Evolutionary conservation across 305 asterid species (phyloP).

Genomic region (Fraxinus ornus): DNA sequence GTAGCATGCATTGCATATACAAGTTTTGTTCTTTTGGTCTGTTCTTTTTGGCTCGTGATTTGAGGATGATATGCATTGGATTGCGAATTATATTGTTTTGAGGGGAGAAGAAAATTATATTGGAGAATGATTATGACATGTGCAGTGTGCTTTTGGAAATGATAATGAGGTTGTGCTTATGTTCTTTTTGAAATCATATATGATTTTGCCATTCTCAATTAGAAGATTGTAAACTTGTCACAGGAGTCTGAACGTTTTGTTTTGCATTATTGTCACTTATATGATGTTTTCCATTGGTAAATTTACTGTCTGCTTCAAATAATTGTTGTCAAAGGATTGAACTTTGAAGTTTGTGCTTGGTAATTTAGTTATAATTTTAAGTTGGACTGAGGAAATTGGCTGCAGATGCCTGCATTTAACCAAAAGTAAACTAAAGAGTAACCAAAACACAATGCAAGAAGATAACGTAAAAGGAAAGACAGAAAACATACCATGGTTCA

Average conservation of each 20-base stretch:
- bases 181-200: not conserved
- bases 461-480: not conserved
- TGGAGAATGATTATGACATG: not conserved
- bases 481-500: not conserved
- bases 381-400: not conserved
- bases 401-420: not conserved
- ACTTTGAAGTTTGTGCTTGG: not conserved
- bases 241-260: not conserved
- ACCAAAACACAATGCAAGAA: not conserved
- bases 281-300: not conserved
- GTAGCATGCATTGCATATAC: not conserved
- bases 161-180: not conserved
- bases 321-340: not conserved
- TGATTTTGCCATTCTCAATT: not conserved
- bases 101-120: not conserved
- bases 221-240: not conserved
- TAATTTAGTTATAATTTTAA: not conserved
- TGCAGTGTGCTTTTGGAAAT: not conserved
- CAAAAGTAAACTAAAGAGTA: not conserved
- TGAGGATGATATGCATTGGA: not conserved
- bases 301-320: not conserved
- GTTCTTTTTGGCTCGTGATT: not conserved
- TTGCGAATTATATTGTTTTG: not conserved
- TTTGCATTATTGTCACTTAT: not conserved
- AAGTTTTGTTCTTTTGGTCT: not conserved